phyloP scores from a whole-genome alignment of 2,329 filamentous ascomycete species.

The Trichoderma lentiforme region DNA sequence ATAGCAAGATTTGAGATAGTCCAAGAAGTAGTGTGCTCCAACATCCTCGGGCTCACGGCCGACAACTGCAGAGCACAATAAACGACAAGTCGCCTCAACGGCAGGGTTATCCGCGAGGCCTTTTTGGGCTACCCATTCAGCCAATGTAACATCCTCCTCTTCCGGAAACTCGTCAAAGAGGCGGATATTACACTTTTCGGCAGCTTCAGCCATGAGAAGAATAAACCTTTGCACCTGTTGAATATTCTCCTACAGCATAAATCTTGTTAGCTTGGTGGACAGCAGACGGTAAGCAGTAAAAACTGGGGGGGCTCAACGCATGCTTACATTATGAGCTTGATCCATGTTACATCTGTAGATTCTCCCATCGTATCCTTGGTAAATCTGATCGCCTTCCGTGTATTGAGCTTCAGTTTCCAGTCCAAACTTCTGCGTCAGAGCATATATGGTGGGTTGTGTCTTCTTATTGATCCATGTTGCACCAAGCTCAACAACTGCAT shows the following conservation, averaged over 20 bases:
- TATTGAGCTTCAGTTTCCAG: slow-evolving; percentile 29
- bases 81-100: not conserved
- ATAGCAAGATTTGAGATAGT: not conserved
- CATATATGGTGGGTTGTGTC: slow-evolving; percentile 37
- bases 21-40: not conserved
- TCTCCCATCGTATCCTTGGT: not conserved
- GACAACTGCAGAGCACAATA: not conserved
- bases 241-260: not conserved
- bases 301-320: not conserved
- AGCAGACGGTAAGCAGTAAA: not conserved
- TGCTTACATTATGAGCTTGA: not conserved
- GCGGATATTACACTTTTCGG: not conserved
- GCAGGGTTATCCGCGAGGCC: not conserved
- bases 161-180: not conserved
- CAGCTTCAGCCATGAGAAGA: not conserved
- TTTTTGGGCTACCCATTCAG: not conserved
- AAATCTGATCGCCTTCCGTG: not conserved
- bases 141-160: not conserved
- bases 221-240: not conserved
- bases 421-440: slow-evolving; percentile 38
- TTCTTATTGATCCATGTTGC: slow-evolving; percentile 28
- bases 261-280: not conserved
- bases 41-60: not conserved
- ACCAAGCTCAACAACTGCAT: slow-evolving; percentile 22
- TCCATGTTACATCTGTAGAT: not conserved